Evolutionary conservation across 2,329 filamentous ascomycete genomes (phyloP).

Genomic region (Gaeumannomyces tritici): DNA sequence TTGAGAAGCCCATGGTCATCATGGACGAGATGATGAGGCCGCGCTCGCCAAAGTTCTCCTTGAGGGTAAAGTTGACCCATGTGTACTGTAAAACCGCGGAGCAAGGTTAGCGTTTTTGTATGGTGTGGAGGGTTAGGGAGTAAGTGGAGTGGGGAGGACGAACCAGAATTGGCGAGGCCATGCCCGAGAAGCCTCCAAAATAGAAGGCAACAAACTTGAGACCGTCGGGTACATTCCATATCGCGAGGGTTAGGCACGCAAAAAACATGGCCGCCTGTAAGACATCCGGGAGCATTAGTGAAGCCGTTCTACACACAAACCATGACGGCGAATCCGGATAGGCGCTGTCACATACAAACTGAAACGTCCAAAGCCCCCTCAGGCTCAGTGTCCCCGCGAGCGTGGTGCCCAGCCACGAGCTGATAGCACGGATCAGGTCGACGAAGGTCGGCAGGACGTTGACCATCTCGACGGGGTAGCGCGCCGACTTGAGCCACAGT

Average conservation of each 20-base stretch:
- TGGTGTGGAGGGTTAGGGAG: no score
- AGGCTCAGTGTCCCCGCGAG: conserved; percentile 22
- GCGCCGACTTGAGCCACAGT: conserved; percentile 40
- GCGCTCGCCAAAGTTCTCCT: conserved; percentile 2
- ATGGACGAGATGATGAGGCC: conserved; percentile 17
- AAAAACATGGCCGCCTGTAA: conserved; percentile 1
- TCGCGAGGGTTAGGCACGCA: conserved; percentile 18
- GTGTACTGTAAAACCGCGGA: not conserved
- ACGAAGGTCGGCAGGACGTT: conserved; percentile 39
- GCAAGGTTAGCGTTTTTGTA: not conserved
- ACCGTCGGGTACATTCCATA: conserved; percentile 38
- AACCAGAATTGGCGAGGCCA: conserved; percentile 4
- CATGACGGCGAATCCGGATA: not conserved
- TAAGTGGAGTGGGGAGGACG: not conserved
- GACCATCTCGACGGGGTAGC: conserved; percentile 35
- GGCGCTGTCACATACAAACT: not conserved
- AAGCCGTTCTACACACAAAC: not conserved
- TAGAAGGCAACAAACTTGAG: conserved; percentile 23
- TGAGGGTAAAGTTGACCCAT: conserved; percentile 3
- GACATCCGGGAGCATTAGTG: not conserved
- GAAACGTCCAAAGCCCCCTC: conserved; percentile 3
- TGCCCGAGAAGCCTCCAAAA: not conserved
- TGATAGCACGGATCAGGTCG: conserved; percentile 35
- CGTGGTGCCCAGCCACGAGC: conserved; percentile 38
- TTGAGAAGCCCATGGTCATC: conserved; percentile 36